Percentiles rank a stretch among this genome's conserved stretches.
Conservation (phyloP, 768 basidiomycete genomes). For the Vishniacozyma victoriae region DNA sequence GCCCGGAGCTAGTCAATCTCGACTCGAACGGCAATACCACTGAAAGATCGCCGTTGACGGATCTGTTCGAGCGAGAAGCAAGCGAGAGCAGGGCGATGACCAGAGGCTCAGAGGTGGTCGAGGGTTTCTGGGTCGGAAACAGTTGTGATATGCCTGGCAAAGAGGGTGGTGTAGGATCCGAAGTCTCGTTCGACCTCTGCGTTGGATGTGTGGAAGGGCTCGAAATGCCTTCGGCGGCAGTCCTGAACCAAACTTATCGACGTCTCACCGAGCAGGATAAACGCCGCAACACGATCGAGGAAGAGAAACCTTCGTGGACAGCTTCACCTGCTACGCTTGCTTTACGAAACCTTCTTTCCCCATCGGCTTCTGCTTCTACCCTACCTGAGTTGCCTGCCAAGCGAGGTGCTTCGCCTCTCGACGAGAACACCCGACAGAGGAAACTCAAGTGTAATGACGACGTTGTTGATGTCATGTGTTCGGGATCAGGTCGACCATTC, state of each 20-base stretch:
- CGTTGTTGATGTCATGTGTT: slow-evolving; percentile 25
- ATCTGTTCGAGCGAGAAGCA: slow-evolving; percentile 42
- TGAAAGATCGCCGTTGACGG: slow-evolving; percentile 20
- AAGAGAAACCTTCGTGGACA: background rate
- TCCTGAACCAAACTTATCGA: slow-evolving; percentile 11
- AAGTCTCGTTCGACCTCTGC: slow-evolving; percentile 28
- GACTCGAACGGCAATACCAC: slow-evolving; percentile 20
- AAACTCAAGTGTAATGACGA: slow-evolving; percentile 2
- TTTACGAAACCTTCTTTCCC: slow-evolving; percentile 36
- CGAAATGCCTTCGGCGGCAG: slow-evolving; percentile 24
- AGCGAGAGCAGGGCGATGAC: slow-evolving; percentile 35
- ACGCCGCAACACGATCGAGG: slow-evolving; percentile 4
- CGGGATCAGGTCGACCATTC: slow-evolving; percentile 31
- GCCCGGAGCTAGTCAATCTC: slow-evolving; percentile 39
- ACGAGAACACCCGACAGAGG: background rate
- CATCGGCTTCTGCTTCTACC: slow-evolving; percentile 11
- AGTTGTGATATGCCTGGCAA: slow-evolving; percentile 35
- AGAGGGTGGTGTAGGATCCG: slow-evolving; percentile 15
- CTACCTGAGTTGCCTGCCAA: slow-evolving; percentile 2
- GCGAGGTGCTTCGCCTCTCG: background rate
- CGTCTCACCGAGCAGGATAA: slow-evolving; percentile 24
- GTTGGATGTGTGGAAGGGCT: slow-evolving; percentile 23
- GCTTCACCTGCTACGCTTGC: slow-evolving; percentile 11
- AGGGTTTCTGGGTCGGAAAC: slow-evolving; percentile 43
- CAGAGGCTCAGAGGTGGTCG: slow-evolving; percentile 37